Evolutionary conservation across 176 grass and related monocot genomes (phyloP).

Genomic region (Miscanthus lutarioriparius): DNA sequence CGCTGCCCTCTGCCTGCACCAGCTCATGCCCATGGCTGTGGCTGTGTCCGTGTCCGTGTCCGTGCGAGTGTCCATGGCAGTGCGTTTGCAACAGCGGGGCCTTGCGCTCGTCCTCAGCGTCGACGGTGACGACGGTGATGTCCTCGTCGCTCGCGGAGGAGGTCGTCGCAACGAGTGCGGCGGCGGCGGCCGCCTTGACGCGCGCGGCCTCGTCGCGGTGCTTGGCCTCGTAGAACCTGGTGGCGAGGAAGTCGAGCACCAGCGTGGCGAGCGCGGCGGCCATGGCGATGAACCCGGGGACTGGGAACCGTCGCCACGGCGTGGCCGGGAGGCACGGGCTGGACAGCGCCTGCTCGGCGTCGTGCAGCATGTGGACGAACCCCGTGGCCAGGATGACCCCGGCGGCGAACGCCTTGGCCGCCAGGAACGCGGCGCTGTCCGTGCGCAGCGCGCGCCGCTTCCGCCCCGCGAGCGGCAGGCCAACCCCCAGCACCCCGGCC

Average conservation of each 20-base stretch:
- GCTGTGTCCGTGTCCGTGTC: not conserved
- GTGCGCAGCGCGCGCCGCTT: slow-evolving; percentile 53
- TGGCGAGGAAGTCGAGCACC: slow-evolving; percentile 67
- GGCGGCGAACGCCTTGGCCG: slow-evolving; percentile 68
- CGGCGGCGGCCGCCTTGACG: slow-evolving; percentile 50
- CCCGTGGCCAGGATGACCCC: slow-evolving; percentile 87
- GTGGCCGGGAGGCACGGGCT: slow-evolving; percentile 48
- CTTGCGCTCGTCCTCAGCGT: slow-evolving; percentile 30
- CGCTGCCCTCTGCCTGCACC: slow-evolving; percentile 27
- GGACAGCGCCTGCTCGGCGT: slow-evolving; percentile 55
- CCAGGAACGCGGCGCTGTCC: slow-evolving; percentile 50
- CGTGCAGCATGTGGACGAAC: slow-evolving; percentile 85
- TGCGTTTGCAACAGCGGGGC: slow-evolving; percentile 42
- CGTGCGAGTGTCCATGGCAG: slow-evolving; percentile 13
- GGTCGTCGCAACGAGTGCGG: slow-evolving; percentile 26
- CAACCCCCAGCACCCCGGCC: slow-evolving; percentile 53
- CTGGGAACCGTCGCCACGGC: slow-evolving; percentile 66
- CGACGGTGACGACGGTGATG: slow-evolving; percentile 36
- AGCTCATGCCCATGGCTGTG: slow-evolving; percentile 27
- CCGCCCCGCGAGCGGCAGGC: slow-evolving; percentile 58
- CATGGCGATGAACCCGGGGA: slow-evolving; percentile 85
- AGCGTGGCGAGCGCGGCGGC: slow-evolving; percentile 69
- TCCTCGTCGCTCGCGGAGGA: slow-evolving; percentile 45
- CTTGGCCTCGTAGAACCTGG: slow-evolving; percentile 70
- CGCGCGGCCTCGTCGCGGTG: slow-evolving; percentile 44